Conservation (phyloP, 2,329 filamentous ascomycete species). For the Ophiostoma novo-ulmi region DNA sequence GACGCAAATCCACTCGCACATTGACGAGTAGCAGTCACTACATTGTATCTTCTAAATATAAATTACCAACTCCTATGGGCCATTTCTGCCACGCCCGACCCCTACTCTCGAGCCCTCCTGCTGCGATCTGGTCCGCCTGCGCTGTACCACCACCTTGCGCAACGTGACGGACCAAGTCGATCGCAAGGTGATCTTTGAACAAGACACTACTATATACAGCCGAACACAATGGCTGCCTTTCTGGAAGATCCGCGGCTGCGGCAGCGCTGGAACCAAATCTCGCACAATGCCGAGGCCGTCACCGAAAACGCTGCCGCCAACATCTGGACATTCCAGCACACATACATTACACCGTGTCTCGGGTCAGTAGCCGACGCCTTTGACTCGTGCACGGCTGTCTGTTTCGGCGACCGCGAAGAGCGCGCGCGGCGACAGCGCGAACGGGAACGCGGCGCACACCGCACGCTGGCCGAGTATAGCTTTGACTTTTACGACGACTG, state of each 20-base stretch:
- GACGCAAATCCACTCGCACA: background rate
- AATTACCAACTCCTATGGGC: background rate
- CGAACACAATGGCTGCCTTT: conserved; percentile 46
- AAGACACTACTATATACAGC: background rate
- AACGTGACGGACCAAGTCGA: conserved; percentile 13
- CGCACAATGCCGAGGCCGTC: conserved; percentile 79
- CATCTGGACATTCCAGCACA: conserved; percentile 82
- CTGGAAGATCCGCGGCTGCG: conserved; percentile 81
- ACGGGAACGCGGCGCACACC: conserved; percentile 50
- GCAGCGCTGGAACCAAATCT: conserved; percentile 82
- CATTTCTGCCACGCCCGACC: background rate
- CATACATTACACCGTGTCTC: conserved; percentile 79
- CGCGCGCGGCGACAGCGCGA: conserved; percentile 63
- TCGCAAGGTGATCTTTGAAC: background rate
- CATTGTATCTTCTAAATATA: background rate
- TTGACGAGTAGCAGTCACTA: background rate
- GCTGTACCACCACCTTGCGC: conserved; percentile 15
- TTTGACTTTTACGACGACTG: conserved; percentile 99
- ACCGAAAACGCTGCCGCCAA: conserved; percentile 88
- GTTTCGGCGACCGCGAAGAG: conserved; percentile 68
- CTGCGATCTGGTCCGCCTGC: background rate
- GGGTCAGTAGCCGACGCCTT: conserved; percentile 60
- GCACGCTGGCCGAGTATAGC: conserved; percentile 65
- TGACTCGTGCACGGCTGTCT: conserved; percentile 66
- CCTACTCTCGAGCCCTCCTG: background rate